A percentile compares a stretch with the other conserved stretches of the same genome.
Conservation (phyloP, 2,329 filamentous ascomycete genomes). For the Gnomoniopsis sp. region DNA sequence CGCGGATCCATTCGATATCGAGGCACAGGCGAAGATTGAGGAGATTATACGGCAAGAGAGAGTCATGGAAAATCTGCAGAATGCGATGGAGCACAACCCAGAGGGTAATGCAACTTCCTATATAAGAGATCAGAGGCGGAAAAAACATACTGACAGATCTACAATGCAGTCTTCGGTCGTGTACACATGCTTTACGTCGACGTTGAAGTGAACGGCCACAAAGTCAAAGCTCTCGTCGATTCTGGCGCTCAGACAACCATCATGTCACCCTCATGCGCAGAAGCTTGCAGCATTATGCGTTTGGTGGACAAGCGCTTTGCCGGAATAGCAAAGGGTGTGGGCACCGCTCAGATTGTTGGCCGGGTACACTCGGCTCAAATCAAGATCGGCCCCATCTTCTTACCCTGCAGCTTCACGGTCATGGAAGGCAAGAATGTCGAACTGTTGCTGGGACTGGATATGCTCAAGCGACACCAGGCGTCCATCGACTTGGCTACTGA, state of each 20-base stretch:
- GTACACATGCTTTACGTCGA: conserved; percentile 97
- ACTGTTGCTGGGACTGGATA: conserved; percentile 87
- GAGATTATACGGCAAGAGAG: conserved; percentile 95
- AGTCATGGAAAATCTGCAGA: conserved; percentile 93
- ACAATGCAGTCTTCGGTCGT: conserved; percentile 74
- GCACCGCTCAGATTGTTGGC: conserved; percentile 90
- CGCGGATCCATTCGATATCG: conserved; percentile 89
- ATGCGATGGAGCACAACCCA: conserved; percentile 94
- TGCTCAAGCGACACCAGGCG: conserved; percentile 94
- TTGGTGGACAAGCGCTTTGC: conserved; percentile 90
- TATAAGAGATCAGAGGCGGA: background rate
- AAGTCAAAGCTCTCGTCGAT: conserved; percentile 94
- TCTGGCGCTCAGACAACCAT: conserved; percentile 97
- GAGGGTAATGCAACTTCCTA: conserved; percentile 64
- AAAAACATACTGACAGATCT: conserved; percentile 15
- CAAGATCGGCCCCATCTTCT: conserved; percentile 80
- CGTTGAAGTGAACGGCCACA: conserved; percentile 88
- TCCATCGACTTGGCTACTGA: conserved; percentile 84
- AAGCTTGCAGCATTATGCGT: conserved; percentile 92
- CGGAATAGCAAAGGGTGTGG: conserved; percentile 88
- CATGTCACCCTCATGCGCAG: conserved; percentile 93
- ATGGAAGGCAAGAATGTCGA: conserved; percentile 99
- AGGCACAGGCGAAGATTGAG: conserved; percentile 87
- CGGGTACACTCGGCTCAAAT: conserved; percentile 95
- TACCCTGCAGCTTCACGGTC: conserved; percentile 95